Evolutionary conservation across 2,329 filamentous ascomycete species (phyloP), one percentile per base, ranked within the genome.

Genomic region (Orbilia oligospora): DNA sequence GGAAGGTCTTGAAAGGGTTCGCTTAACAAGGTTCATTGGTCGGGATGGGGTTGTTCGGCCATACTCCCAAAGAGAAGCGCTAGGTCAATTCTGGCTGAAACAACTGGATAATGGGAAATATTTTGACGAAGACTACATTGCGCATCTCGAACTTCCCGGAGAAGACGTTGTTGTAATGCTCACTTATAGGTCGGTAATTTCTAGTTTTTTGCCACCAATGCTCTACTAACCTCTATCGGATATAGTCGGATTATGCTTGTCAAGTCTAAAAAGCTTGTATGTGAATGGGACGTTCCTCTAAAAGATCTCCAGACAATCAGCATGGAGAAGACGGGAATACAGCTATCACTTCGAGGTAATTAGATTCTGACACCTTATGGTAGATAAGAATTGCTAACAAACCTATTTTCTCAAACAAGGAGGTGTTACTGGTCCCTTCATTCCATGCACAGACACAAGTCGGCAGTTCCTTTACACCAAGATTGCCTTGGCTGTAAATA

Each of bases 21-120:
- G 96, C n/a, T 89, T 97, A 65, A 92, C 94, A 5, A 92, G 96
- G 18, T 97, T 97, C 86, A 93, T 99, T 78, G 93, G 93, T 16
- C 90, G 91, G 49, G 95, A 99, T 84, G 96, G 96, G 48, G 93
- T 99, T 77, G 94, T 99, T 38, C 91, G 95, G 2, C 94, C 96
- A 0, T 99, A 97, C 87, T 94, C 91, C 71, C 93, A 97, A 83
- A 93, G 96, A 56, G 96, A 99, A 87, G 94, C 96, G 0, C 90
- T 99, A 2, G 96, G 96, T 0, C 96, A 99, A 84, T 97, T 93
- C 87, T 99, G 96, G 97, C 90, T 99, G 80, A 99, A 99, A 88
- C 97, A 97, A 76, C 90, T 97, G 10, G 96, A 99, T 85, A 96
- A 97, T 81, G 96, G 96, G 79, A 96, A 94, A 84, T 98, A 95